These are phyloP conservation scores for Allodekkera sacchari DNA, from an alignment of 805 yeast genomes.

Conservation along the genomic window DNA sequence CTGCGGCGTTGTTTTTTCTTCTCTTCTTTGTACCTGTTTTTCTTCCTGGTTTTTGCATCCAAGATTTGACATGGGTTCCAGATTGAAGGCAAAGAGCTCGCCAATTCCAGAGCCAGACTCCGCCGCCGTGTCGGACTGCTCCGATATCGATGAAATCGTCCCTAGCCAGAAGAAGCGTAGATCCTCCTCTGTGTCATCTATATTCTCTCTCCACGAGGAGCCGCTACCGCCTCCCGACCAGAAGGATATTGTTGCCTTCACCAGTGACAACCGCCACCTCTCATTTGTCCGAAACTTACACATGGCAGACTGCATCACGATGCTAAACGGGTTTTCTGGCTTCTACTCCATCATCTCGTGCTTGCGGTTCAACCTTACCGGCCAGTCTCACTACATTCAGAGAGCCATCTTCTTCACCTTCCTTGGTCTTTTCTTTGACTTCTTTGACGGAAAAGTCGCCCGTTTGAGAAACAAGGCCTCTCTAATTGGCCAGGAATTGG, in stretches of 20 bases:
- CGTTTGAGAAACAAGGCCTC: constrained; percentile 86
- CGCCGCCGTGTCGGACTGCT: constrained; percentile 15
- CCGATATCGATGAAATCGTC: constrained; percentile 11
- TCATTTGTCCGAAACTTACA: constrained; percentile 82
- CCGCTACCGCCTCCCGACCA: constrained; percentile 73
- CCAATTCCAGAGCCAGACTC: constrained; percentile 3
- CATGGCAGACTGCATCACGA: constrained; percentile 92
- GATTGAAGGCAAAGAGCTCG: constrained; percentile 2
- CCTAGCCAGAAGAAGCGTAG: constrained; percentile 17
- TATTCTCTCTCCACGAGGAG: constrained; percentile 43
- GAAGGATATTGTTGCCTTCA: constrained; percentile 68
- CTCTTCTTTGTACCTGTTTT: too few relatives aligned
- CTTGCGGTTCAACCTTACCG: constrained; percentile 68
- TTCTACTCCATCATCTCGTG: constrained; percentile 86
- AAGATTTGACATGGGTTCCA: too few relatives aligned
- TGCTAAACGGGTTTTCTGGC: constrained; percentile 90
- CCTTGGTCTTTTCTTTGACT: constrained; percentile 91
- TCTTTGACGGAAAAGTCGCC: constrained; percentile 96
- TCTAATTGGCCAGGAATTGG: constrained; percentile 95
- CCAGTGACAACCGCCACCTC: constrained; percentile 77
- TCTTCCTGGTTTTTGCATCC: too few relatives aligned
- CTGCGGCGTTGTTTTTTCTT: too few relatives aligned
- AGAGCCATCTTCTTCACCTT: constrained; percentile 82
- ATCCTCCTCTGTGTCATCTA: constrained; percentile 29
- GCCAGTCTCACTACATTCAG: constrained; percentile 61